Evolutionary conservation across 768 basidiomycete species (phyloP), one percentile per base, ranked within the genome.

Genomic region (Amanita pseudoporphyria): DNA sequence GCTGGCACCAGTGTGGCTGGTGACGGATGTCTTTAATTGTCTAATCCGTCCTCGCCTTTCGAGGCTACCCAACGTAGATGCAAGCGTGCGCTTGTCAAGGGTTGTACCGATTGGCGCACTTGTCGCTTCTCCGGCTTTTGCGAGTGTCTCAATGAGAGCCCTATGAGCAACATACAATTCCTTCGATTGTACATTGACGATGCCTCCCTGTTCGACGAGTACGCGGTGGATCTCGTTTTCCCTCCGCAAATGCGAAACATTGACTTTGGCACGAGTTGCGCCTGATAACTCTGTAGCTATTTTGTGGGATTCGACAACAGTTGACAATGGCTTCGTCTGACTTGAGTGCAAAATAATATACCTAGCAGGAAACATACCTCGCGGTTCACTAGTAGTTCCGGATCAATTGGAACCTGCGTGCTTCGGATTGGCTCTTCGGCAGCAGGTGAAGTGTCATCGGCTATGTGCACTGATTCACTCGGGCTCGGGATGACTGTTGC

Each of bases 171-270:
- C 82, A 48, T 73, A 77, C 56, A 90, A 76, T 53, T 88, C 84
- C 56, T 81, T 86, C 21, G 75, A 72, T 51, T 79, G 76, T 10
- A 76, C 68, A 56, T 83, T 82, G 39, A 75, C 66, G 36, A 90
- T 77, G 1, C 89, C 90, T 6, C 83, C 83, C 45, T 75, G 64
- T 19, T 68, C 72, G 49, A 80, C 73, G n/a, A 91, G 64, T 18
- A 87, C 73, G 26, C 76, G 79, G 48, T 81, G 60, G 42, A 92
- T 62, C 62, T 93, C 90, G 53, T 85, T 87, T 67, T 92, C 87
- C 18, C 90, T 78, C 3, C 87, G 79, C 36, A 88, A 67, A 51
- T 83, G 74, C 13, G 89, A 87, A 21, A 92, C 77, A 55, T 91
- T 93, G 42, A 78, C 69, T 53, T 73, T 76, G 24, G 66, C 53